Evolutionary conservation across 2,329 filamentous ascomycete species (phyloP).

Genomic region (Cercospora canescens): DNA sequence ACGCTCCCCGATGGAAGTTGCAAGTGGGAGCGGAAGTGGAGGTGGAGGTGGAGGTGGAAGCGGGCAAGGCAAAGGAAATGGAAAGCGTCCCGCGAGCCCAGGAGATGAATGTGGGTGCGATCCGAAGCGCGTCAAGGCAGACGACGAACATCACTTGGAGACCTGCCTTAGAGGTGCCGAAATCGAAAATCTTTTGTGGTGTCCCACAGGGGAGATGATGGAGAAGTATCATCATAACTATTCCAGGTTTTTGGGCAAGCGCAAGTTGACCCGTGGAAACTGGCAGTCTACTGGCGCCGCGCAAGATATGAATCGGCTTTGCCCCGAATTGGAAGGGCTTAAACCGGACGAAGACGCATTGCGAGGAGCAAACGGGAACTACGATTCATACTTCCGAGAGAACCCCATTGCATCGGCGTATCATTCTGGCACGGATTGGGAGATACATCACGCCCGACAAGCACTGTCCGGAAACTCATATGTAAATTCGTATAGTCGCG

Average conservation of each 20-base stretch:
- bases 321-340: not conserved
- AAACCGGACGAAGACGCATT: not conserved
- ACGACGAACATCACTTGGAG: not conserved
- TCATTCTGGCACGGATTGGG: not conserved
- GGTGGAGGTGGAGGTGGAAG: not conserved
- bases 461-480: not conserved
- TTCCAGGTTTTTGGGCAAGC: not conserved
- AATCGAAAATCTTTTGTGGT: not conserved
- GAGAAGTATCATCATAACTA: not conserved
- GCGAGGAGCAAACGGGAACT: not conserved
- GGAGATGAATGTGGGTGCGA: not conserved
- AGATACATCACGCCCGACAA: not conserved
- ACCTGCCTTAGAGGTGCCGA: not conserved
- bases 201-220: not conserved
- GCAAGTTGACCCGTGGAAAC: not conserved
- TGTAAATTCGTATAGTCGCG: not conserved
- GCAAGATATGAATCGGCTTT: not conserved
- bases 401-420: too few species aligned
- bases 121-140: not conserved
- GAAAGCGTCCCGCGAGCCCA: not conserved
- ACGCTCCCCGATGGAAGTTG: not conserved
- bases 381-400: not conserved
- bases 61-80: not conserved
- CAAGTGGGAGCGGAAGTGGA: not conserved
- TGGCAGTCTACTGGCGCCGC: not conserved